Base-by-base conservation (phyloP, 148 eudicot genomes). In the Heliosperma pusillum region DNA sequence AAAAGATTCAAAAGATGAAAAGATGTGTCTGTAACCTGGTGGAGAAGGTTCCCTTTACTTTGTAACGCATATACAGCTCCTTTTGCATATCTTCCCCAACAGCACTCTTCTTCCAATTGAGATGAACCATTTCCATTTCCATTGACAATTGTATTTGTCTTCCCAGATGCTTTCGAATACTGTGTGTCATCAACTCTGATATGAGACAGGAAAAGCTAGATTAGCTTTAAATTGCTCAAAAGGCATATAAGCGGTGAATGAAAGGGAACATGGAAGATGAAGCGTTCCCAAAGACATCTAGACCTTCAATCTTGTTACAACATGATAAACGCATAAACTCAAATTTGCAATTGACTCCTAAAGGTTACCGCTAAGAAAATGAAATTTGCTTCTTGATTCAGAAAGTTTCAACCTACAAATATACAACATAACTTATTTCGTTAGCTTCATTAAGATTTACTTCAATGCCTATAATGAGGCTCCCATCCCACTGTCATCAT, bases 41-140 rank as follows among this genome's bases (percentile, higher is more conserved):
- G 83, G 59, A 96, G 79, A 82, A 77, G 69, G 80, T 90, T 87
- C 73, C 94, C 93, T 80, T 72, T 86, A 65, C 86, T 79, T 76
- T 87, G 92, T 75, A 96, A 84, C 24, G 97, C 97, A 86, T 96
- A 96, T 50, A 89, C 36, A 77, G 97, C 99, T 79, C 94, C 99
- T 83, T 86, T 83, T 45, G 99, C 97, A 80, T 95, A 95, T 82
- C 82, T 87, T 61, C 97, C 99, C 99, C 99, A 96, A 61, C 78
- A 75, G 79, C 87, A 81, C 74, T 95, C 94, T 76, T 89, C 90
- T 26, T 74, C 58, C 64, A 68, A 22, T 76, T 78, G 82, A 29
- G 83, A 36, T 52, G 87, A 70, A 61, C 82, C 84, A 73, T 79
- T 85, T 56, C 52, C 73, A 40, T 79, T 84, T 55, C 50, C 73